Base-by-base conservation (phyloP, 1,139 yeast genomes). In the Magnusiomyces ingens region DNA sequence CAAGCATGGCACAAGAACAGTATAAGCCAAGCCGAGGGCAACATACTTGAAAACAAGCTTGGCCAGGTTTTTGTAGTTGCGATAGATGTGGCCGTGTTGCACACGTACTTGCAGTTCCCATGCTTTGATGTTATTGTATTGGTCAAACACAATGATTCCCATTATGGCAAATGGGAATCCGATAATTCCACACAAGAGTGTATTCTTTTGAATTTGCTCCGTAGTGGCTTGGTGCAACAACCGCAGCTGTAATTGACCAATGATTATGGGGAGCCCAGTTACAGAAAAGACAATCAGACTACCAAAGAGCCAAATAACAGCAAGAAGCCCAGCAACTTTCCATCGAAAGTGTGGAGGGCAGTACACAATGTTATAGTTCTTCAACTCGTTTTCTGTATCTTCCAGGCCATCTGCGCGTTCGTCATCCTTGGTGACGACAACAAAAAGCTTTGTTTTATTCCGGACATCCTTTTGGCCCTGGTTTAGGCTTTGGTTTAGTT, bases 341-440 rank as follows among this genome's bases (percentile, higher is more conserved):
- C 66, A 49, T 52, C 81, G 76, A 67, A 93, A 88, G 55, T 76
- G 62, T 1, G 96, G 96, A 2, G 99, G 99, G 52, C 90, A 75
- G 69, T 91, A 93, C 1, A 91, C 97, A 36, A 91, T 79, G 1
- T 80, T 75, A 65, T 91, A 88, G 1, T 80, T 75, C 56, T 81
- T 80, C 47, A 82, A 80, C 46, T 47, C 68, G 45, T 67, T 70
- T 17, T 72, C 74, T 32, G 71, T 72, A 13, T 69, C 68, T 48
- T 74, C 73, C 2, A 70, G 59, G 3, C 76, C 76, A 48, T 75
- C 79, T 26, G 84, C 68, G 19, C 87, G 74, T 54, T 77, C 75
- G 66, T 91, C 96, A 61, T 84, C 85, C 60, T 82, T 85, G 0
- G 95, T 85, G 1, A 93, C 98, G 0, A 88, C 80, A 3, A 87